Evolutionary conservation across 164 flowering plant genomes (phyloP), one percentile per base, ranked within the genome.

Genomic region (Buxus sempervirens): DNA sequence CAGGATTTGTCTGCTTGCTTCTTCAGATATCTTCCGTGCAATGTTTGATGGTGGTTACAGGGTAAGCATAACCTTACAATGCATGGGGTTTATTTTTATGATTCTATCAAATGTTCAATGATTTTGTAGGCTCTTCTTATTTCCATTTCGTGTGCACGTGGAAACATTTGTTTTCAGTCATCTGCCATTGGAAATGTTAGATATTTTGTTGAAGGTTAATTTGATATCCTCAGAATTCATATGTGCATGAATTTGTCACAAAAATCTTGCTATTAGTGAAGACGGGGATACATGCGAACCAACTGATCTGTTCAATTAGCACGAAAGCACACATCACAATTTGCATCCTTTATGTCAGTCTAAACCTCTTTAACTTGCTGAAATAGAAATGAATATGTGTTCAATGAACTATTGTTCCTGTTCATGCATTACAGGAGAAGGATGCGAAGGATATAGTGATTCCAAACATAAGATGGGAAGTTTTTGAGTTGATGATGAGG

Each of bases 1-100:
- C 73, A 77, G 97, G 66, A 93, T 93, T 67, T 93, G 98, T 70
- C 77, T 96, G 55, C 93, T 96, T 75, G 97, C 98, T 72, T 96
- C 99, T 69, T 96, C 98, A 28, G 99, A 96, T 79, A 90, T 96
- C 76, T 96, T 96, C 54, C 91, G 99, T 67, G 99, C 99, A 66
- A 96, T 96, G 99, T 96, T 96, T 80, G 97, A 96, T 84, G 99
- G 99, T 78, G 99, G 97, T 62, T 96, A 93, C 62, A 77, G 97
- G 93, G 99, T 96, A 71, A 80, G 88, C 6, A 13, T 57, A 60
- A 62, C 26, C 60, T 18, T 65, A 23, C 16, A 21, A 12, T 27
- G 15, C 24, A 49, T 23, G n/a, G n/a, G n/a, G n/a, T n/a, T 21
- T 49, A 16, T 23, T 10, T 57, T 26, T 5, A 14, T 32, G 9